These are phyloP conservation scores for Fraxinus floribunda DNA, from an alignment of 305 asterid species.

Conservation along the genomic window DNA sequence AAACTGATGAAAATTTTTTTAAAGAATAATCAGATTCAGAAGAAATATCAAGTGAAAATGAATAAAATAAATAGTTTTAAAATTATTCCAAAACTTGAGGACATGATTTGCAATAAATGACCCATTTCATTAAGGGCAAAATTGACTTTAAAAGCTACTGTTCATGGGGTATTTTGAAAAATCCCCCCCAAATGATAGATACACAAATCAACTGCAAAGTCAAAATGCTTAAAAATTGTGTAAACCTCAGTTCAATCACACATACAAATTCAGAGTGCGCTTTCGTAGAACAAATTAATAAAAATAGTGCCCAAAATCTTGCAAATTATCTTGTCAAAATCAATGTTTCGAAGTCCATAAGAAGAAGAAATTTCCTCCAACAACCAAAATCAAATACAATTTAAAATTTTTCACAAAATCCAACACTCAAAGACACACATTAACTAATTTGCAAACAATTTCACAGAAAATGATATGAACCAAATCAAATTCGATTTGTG, in stretches of 20 bases:
- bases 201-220: background rate
- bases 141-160: no score
- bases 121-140: no score
- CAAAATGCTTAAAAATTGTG: background rate
- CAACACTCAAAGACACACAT: background rate
- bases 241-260: background rate
- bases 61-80: no score
- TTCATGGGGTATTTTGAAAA: no score
- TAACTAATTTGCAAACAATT: background rate
- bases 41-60: no score
- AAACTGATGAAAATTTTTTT: no score
- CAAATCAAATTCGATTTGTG: background rate
- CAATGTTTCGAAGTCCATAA: background rate
- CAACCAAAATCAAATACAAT: background rate
- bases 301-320: background rate
- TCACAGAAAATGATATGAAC: background rate
- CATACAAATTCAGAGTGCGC: background rate
- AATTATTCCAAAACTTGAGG: no score
- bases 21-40: no score
- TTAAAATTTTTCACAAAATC: background rate
- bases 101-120: no score
- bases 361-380: background rate
- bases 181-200: background rate
- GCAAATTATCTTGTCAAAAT: background rate
- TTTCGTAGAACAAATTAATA: background rate